These are phyloP conservation scores for Botrytis medusae DNA, from an alignment of 2,329 filamentous ascomycete species.

Conservation along the genomic window DNA sequence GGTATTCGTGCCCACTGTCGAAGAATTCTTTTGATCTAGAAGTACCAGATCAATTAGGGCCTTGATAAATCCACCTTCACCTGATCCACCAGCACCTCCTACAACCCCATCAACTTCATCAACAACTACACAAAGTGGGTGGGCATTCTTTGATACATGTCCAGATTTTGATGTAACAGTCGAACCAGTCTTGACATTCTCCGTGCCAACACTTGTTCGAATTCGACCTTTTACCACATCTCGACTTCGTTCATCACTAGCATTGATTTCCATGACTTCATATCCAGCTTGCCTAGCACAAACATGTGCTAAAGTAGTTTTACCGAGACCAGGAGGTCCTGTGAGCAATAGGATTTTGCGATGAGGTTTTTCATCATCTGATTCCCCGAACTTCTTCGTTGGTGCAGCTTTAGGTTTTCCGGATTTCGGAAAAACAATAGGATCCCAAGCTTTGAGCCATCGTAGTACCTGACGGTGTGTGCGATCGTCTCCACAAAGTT, in stretches of 20 bases:
- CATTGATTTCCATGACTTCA: slow-evolving; percentile 95
- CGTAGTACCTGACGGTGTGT: slow-evolving; percentile 87
- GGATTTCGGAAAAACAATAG: slow-evolving; percentile 77
- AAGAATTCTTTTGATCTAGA: slow-evolving; percentile 78
- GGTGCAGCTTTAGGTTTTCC: slow-evolving; percentile 56
- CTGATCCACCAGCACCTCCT: slow-evolving; percentile 69
- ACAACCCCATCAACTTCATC: slow-evolving; percentile 97
- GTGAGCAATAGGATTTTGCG: slow-evolving; percentile 87
- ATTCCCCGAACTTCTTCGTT: slow-evolving; percentile 45
- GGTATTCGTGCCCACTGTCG: slow-evolving; percentile 39
- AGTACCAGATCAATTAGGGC: slow-evolving; percentile 88
- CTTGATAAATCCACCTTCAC: slow-evolving; percentile 93
- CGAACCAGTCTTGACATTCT: slow-evolving; percentile 78
- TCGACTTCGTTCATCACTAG: slow-evolving; percentile 88
- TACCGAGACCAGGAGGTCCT: slow-evolving; percentile 89
- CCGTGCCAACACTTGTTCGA: slow-evolving; percentile 86
- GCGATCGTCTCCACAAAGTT: slow-evolving; percentile 89
- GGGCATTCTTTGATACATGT: slow-evolving; percentile 68
- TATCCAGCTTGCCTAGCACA: slow-evolving; percentile 95
- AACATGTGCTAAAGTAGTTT: slow-evolving; percentile 94
- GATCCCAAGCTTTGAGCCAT: slow-evolving; percentile 95
- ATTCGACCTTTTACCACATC: slow-evolving; percentile 91
- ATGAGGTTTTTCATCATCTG: slow-evolving; percentile 72
- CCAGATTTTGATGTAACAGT: slow-evolving; percentile 52
- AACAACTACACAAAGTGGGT: slow-evolving; percentile 88